phyloP scores from a whole-genome alignment of 306 rosid species.

The Rosa rugosa region DNA sequence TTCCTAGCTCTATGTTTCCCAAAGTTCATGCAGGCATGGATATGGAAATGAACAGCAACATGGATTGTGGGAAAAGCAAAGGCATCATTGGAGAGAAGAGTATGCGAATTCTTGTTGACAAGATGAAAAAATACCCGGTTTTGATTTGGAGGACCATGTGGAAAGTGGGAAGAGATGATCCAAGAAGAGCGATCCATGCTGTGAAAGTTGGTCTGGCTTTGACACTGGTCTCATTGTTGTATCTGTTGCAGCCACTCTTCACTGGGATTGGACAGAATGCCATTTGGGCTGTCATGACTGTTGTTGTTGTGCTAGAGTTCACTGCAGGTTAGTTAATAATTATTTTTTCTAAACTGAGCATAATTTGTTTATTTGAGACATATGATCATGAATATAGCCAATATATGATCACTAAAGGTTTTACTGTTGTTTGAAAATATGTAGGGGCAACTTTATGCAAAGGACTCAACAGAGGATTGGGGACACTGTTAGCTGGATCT shows the following conservation, averaged over 20 bases:
- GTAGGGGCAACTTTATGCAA: constrained; percentile 95
- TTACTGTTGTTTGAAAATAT: constrained; percentile 12
- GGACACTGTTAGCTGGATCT: constrained; percentile 80
- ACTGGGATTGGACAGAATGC: constrained; percentile 68
- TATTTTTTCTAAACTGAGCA: neutral
- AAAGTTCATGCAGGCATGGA: constrained; percentile 60
- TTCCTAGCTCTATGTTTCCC: constrained; percentile 40
- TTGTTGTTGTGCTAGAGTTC: constrained; percentile 92
- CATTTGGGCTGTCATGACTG: constrained; percentile 96
- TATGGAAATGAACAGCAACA: constrained; percentile 44
- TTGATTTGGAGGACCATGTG: constrained; percentile 50
- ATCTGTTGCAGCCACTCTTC: constrained; percentile 69
- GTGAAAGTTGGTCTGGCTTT: constrained; percentile 83
- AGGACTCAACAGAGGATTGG: constrained; percentile 94
- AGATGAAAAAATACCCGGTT: constrained; percentile 42
- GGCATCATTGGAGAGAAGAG: constrained; percentile 42
- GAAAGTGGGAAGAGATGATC: constrained; percentile 83
- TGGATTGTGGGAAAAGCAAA: constrained; percentile 19
- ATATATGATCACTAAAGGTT: neutral
- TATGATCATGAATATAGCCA: constrained; percentile 4
- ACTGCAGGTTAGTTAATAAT: constrained; percentile 59
- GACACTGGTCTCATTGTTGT: constrained; percentile 70
- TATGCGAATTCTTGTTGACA: constrained; percentile 36
- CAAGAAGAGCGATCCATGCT: constrained; percentile 78
- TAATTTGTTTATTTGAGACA: neutral